A percentile compares a stretch with the other conserved stretches of the same genome.
phyloP scores from a whole-genome alignment of 2,329 filamentous ascomycete species.

The Botrytis fabae region DNA sequence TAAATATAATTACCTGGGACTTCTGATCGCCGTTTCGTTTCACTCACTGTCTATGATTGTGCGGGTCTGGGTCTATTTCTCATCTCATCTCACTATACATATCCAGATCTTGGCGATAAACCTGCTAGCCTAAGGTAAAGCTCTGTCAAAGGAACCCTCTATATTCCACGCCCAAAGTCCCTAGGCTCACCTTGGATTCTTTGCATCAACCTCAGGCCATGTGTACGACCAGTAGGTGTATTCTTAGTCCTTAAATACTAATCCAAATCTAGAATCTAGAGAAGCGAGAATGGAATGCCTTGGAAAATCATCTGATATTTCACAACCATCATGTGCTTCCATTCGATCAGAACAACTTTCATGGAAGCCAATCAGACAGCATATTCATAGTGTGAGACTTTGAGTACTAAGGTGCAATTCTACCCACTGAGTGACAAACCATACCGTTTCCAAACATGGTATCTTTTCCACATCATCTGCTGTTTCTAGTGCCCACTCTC shows the following conservation, averaged over 20 bases:
- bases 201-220: background rate
- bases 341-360: too few relatives aligned
- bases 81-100: background rate
- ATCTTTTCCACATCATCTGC: background rate
- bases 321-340: too few relatives aligned
- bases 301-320: too few relatives aligned
- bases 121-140: fast-evolving
- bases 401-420: background rate
- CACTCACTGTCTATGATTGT: background rate
- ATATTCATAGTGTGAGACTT: background rate
- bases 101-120: background rate
- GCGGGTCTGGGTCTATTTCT: fast-evolving
- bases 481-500: background rate
- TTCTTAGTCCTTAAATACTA: background rate
- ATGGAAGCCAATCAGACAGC: too few relatives aligned
- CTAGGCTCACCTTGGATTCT: background rate
- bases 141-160: fast-evolving
- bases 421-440: background rate
- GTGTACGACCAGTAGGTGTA: fast-evolving
- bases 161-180: background rate
- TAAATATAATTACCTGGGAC: fast-evolving
- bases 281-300: too few relatives aligned
- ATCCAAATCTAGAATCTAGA: background rate
- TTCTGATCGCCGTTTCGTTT: background rate
- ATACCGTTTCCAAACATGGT: background rate